These are phyloP conservation scores for Solidago caesia DNA, from an alignment of 129 eudicot genomes.

Conservation along the genomic window DNA sequence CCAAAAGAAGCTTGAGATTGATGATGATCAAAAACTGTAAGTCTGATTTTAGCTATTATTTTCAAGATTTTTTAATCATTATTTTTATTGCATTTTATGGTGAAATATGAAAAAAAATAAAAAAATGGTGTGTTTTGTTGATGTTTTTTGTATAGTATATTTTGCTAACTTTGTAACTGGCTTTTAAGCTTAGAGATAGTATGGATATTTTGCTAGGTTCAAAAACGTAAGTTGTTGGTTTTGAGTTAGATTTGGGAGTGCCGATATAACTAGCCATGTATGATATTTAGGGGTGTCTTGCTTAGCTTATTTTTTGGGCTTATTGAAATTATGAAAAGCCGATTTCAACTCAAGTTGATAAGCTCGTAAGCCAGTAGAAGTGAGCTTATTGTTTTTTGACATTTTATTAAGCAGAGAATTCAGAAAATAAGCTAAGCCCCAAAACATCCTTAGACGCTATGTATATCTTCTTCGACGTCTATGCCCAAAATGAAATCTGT, in stretches of 20 bases:
- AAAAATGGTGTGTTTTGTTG: too few species aligned
- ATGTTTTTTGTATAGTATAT: too few species aligned
- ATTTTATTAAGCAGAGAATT: neutral
- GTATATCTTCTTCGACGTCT: too few species aligned
- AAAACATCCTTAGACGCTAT: too few species aligned
- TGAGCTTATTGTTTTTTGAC: neutral
- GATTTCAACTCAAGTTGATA: neutral
- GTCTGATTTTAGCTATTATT: neutral
- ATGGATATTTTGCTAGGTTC: too few species aligned
- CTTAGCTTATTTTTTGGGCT: neutral
- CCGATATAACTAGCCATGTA: too few species aligned
- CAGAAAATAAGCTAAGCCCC: neutral
- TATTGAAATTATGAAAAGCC: neutral
- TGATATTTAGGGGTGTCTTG: neutral
- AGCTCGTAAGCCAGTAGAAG: neutral
- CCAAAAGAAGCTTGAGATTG: slow-evolving; percentile 62
- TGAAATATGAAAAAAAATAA: neutral
- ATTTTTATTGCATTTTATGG: neutral
- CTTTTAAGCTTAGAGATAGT: too few species aligned
- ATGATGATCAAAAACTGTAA: slow-evolving; percentile 58
- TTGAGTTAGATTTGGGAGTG: too few species aligned
- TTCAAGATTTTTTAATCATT: neutral
- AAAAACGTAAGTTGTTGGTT: too few species aligned
- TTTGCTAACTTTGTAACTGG: too few species aligned
- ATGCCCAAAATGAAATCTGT: too few species aligned